Evolutionary conservation across 441 rosid genomes (phyloP), one percentile per base, ranked within the genome.

Genomic region (Erysimum cheiri): DNA sequence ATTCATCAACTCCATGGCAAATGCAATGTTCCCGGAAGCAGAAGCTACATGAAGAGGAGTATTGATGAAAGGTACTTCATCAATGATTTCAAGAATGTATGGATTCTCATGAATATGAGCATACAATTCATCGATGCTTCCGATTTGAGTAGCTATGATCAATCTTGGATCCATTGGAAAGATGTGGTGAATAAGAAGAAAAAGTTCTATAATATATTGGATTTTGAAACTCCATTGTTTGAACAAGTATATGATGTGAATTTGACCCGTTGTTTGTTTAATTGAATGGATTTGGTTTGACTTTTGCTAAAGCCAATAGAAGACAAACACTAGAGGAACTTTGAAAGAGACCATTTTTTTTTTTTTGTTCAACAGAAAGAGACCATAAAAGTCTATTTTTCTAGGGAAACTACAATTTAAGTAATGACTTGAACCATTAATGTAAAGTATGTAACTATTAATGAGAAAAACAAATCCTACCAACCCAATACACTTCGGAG

Each of bases 1-100:
- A 57, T 59, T 60, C 33, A 74, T 50, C 39, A 67, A 24, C 35
- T 74, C 73, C 73, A 60, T 48, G 29, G 63, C 68, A 60, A 74
- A 74, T 5, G 59, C 50, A 31, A 53, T 14, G 13, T 67, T 44
- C 10, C 78, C 74, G 33, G 17, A 52, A 39, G 64, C 36, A 43
- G 64, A 70, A 54, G 78, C 73, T 43, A 75, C 47, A 52, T 69
- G 66, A n/a, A 69, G 41, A 53, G 78, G 73, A 60, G 73, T 74
- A 37, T 61, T 64, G 2, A 57, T 15, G 64, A 73, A 72, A 15
- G 60, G 66, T 22, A 58, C 14, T 12, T 11, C 36, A 47, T 65
- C 70, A 26, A 69, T 68, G 2, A 24, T 14, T 14, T 58, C 60
- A 26, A 80, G 67, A 46, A 76, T 28, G n/a, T 44, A 67, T 3